Percentiles rank a stretch among this genome's conserved stretches.
These are phyloP conservation scores for Macrocybe sp. DNA, from an alignment of 1,284 basidiomycete genomes.

Conservation along the genomic window DNA sequence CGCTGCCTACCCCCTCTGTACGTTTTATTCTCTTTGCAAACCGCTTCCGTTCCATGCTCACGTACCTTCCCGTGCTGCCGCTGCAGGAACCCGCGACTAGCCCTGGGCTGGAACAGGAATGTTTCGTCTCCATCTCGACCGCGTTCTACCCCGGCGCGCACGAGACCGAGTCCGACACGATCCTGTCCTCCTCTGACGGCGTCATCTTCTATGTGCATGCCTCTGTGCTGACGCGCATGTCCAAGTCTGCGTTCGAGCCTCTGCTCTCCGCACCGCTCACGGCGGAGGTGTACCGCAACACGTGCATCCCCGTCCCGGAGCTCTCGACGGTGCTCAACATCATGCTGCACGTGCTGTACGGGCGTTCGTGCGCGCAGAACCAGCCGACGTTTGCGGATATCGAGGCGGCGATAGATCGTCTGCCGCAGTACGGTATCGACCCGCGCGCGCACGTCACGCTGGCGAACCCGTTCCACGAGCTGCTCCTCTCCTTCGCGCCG, in stretches of 20 bases:
- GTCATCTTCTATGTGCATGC: slow-evolving; percentile 2
- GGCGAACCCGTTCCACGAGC: slow-evolving; percentile 27
- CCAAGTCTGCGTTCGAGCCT: neutral
- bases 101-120: too few relatives aligned
- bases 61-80: too few relatives aligned
- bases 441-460: slow-evolving; percentile 26
- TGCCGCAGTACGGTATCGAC: slow-evolving; percentile 30
- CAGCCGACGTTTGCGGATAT: slow-evolving; percentile 27
- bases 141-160: slow-evolving; percentile 3
- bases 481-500: slow-evolving; percentile 34
- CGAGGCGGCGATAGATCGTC: slow-evolving; percentile 23
- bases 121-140: neutral
- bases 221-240: neutral
- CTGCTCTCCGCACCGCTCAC: neutral
- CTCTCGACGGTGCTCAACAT: slow-evolving; percentile 31
- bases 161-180: neutral
- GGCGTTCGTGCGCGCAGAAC: slow-evolving; percentile 25
- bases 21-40: too few relatives aligned
- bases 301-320: slow-evolving; percentile 21
- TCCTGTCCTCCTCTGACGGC: neutral
- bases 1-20: too few relatives aligned
- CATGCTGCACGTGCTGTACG: slow-evolving; percentile 33
- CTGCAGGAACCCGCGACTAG: too few relatives aligned
- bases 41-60: too few relatives aligned
- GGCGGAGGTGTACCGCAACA: neutral